These are phyloP conservation scores for Magnusiomyces tetraspermus DNA, from an alignment of 1,139 yeast species.

Conservation along the genomic window DNA sequence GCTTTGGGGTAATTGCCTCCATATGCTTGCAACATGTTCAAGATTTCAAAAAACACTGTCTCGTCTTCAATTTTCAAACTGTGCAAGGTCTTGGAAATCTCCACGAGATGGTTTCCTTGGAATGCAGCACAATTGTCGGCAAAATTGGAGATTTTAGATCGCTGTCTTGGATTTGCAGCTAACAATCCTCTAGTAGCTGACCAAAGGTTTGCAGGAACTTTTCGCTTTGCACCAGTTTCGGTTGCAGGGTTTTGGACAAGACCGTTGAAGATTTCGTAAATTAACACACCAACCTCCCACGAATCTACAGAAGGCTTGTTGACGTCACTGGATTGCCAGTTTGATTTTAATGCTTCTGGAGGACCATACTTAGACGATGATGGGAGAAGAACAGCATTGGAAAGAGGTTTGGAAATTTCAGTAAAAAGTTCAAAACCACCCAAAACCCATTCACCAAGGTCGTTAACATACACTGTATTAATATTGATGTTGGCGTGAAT, in stretches of 20 bases:
- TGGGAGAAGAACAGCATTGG: constrained; percentile 30
- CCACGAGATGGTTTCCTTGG: constrained; percentile 41
- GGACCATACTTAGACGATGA: constrained; percentile 34
- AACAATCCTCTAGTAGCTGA: constrained; percentile 23
- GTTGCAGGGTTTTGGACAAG: constrained; percentile 16
- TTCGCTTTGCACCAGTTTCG: constrained; percentile 16
- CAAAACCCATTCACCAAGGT: constrained; percentile 72
- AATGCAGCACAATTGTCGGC: constrained; percentile 27
- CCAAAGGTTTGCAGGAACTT: constrained; percentile 20
- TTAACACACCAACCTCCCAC: constrained; percentile 50
- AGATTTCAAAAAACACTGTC: constrained; percentile 44
- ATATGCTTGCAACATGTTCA: constrained; percentile 38
- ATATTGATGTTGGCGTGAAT: constrained; percentile 56
- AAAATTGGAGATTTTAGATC: constrained; percentile 46
- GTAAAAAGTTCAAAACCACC: constrained; percentile 71
- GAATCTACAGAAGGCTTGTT: constrained; percentile 41
- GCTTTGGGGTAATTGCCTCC: constrained; percentile 45
- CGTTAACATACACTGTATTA: constrained; percentile 54
- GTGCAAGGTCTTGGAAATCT: constrained; percentile 41
- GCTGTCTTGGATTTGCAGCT: constrained; percentile 24
- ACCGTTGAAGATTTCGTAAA: constrained; percentile 41
- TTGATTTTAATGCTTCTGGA: constrained; percentile 37
- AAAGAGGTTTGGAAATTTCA: not conserved
- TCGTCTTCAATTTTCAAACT: constrained; percentile 45
- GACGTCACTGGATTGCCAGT: constrained; percentile 34